A percentile compares a stretch with the other conserved stretches of the same genome.
phyloP scores from a whole-genome alignment of 2,329 filamentous ascomycete genomes.

The Purpureocillium lavendulum region DNA sequence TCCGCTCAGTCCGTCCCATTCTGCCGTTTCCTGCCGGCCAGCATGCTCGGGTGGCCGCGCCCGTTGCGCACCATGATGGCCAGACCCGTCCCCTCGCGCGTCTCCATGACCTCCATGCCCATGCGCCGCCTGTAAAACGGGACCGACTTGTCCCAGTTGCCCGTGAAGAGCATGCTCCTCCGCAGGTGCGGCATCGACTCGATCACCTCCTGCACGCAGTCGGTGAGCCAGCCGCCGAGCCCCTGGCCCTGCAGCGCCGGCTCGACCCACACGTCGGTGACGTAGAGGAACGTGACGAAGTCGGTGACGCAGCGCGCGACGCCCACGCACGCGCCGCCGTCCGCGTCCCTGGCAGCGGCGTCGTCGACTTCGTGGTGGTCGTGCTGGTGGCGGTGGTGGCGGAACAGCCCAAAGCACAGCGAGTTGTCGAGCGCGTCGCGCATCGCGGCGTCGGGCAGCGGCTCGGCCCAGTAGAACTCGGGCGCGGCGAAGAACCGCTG shows the following conservation, averaged over 20 bases:
- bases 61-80: too few relatives aligned
- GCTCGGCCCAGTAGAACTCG: slow-evolving; percentile 46
- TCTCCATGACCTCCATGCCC: too few relatives aligned
- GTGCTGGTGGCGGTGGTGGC: too few relatives aligned
- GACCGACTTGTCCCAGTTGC: too few relatives aligned
- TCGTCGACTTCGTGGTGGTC: slow-evolving; percentile 1
- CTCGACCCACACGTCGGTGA: slow-evolving; percentile 55
- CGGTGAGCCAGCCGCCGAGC: slow-evolving; percentile 52
- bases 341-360: background rate
- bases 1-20: too few relatives aligned
- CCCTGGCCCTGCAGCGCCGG: slow-evolving; percentile 46
- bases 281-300: slow-evolving; percentile 52
- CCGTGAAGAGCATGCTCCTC: slow-evolving; percentile 33
- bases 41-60: too few relatives aligned
- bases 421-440: slow-evolving; percentile 41
- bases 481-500: slow-evolving; percentile 39
- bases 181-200: slow-evolving; percentile 46
- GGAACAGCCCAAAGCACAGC: slow-evolving; percentile 42
- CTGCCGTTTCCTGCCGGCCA: too few relatives aligned
- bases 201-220: slow-evolving; percentile 44
- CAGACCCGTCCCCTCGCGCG: too few relatives aligned
- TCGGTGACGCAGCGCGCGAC: slow-evolving; percentile 51
- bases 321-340: slow-evolving; percentile 15
- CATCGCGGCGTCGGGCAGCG: slow-evolving; percentile 33
- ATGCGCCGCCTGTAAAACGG: too few relatives aligned